Evolutionary conservation across 2,329 filamentous ascomycete genomes (phyloP).

Genomic region (Zalaria obscura): DNA sequence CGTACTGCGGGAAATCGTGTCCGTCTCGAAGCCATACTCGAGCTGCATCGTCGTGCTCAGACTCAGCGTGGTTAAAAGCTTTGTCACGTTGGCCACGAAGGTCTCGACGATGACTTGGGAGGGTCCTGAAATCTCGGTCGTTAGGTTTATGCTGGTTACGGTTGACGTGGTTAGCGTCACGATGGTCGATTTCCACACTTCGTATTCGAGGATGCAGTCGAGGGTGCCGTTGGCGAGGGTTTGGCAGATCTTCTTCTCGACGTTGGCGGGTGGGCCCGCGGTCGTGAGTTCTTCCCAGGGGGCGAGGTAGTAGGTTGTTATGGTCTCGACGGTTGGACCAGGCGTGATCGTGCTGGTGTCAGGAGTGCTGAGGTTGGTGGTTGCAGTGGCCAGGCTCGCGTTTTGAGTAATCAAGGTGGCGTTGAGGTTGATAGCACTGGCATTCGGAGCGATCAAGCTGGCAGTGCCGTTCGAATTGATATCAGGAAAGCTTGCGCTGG

Average conservation of each 20-base stretch:
- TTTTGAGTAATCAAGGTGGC: not conserved
- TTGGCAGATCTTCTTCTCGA: conserved; percentile 28
- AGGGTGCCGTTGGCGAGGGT: conserved; percentile 19
- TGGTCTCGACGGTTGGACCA: conserved; percentile 21
- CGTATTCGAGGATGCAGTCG: conserved; percentile 25
- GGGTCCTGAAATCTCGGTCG: conserved; percentile 22
- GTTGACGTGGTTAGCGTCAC: conserved; percentile 23
- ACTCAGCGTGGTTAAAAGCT: conserved; percentile 22
- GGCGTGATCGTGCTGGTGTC: conserved; percentile 19
- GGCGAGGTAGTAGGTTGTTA: conserved; percentile 30
- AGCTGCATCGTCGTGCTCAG: conserved; percentile 23
- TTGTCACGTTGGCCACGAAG: conserved; percentile 22
- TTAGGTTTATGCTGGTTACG: conserved; percentile 22
- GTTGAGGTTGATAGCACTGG: not conserved
- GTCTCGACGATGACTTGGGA: conserved; percentile 24
- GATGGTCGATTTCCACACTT: conserved; percentile 26
- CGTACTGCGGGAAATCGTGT: conserved; percentile 11
- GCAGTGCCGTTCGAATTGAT: conserved; percentile 6
- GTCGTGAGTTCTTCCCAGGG: conserved; percentile 28
- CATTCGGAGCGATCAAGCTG: conserved; percentile 1
- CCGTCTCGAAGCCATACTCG: conserved; percentile 20
- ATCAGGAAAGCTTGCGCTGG: not conserved
- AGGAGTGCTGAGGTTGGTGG: not conserved
- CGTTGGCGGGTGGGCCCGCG: conserved; percentile 22
- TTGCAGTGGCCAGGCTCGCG: conserved; percentile 3